phyloP scores from a whole-genome alignment of 2,329 filamentous ascomycete species.

The Beauveria brongniartii region DNA sequence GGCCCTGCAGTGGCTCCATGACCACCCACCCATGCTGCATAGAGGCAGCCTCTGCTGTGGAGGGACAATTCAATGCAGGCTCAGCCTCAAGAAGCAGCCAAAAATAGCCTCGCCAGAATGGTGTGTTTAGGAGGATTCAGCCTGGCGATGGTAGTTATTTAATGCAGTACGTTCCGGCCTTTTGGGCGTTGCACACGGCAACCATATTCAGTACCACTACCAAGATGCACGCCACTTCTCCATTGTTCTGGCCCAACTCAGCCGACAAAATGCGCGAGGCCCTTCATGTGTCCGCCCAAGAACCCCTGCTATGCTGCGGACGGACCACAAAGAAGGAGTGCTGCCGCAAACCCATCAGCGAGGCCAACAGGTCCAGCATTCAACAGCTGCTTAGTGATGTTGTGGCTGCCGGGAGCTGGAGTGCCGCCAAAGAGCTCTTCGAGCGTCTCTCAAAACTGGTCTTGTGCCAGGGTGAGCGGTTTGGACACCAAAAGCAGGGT shows the following conservation, averaged over 20 bases:
- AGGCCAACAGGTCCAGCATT: background rate
- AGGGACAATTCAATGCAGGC: background rate
- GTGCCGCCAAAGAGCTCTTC: constrained; percentile 13
- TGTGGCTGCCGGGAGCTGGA: constrained; percentile 11
- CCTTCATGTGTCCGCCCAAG: background rate
- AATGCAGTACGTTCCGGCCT: background rate
- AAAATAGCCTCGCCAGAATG: background rate
- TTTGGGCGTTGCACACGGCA: background rate
- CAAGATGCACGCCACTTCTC: background rate
- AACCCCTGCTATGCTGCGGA: background rate
- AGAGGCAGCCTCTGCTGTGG: background rate
- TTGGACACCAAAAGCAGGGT: constrained; percentile 2
- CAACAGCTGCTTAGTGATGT: constrained; percentile 4
- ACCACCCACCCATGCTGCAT: background rate
- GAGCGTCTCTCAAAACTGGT: constrained; percentile 13
- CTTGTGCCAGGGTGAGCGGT: constrained; percentile 11
- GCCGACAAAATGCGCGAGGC: background rate
- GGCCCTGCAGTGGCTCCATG: background rate
- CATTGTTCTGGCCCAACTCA: background rate
- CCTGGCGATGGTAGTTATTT: background rate
- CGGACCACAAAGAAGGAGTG: background rate
- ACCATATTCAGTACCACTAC: background rate
- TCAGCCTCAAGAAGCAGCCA: background rate
- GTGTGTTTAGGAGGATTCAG: background rate
- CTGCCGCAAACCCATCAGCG: background rate